Conservation (phyloP, 768 basidiomycete genomes). For the Postia placenta region DNA sequence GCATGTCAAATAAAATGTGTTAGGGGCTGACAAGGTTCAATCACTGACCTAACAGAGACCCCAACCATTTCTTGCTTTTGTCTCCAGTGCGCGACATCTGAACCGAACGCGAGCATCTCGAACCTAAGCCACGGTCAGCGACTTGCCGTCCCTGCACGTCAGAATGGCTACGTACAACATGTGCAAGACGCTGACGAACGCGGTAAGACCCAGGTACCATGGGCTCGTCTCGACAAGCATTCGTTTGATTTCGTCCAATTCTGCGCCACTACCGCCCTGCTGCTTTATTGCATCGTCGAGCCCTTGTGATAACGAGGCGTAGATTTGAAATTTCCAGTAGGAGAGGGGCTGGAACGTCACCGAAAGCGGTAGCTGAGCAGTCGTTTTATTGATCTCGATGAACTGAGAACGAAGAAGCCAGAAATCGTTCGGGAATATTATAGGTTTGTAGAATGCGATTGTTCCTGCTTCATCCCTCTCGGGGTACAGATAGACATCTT, state of each 20-base stretch:
- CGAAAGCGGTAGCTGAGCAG: conserved; percentile 68
- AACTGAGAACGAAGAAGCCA: conserved; percentile 86
- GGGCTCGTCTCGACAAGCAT: conserved; percentile 89
- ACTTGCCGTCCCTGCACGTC: neutral
- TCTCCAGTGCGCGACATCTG: conserved; percentile 93
- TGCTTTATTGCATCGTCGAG: conserved; percentile 84
- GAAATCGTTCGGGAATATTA: conserved; percentile 92
- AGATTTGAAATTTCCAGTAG: conserved; percentile 83
- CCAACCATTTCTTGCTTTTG: conserved; percentile 93
- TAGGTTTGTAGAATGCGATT: conserved; percentile 75
- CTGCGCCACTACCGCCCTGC: conserved; percentile 48
- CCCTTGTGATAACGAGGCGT: conserved; percentile 76
- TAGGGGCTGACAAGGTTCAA: neutral
- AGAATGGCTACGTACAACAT: conserved; percentile 44
- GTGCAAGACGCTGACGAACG: conserved; percentile 81
- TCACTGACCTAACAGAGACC: conserved; percentile 78
- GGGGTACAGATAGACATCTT: conserved; percentile 62
- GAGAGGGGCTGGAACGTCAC: conserved; percentile 83
- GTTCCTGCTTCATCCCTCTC: conserved; percentile 61
- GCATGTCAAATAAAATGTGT: conserved; percentile 3
- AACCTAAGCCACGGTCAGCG: conserved; percentile 45
- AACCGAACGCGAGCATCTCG: conserved; percentile 94
- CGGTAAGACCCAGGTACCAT: conserved; percentile 82
- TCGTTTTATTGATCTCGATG: conserved; percentile 80
- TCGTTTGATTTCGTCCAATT: conserved; percentile 92